Conservation (phyloP, 805 yeast species). For the Candida sanyiensis region DNA sequence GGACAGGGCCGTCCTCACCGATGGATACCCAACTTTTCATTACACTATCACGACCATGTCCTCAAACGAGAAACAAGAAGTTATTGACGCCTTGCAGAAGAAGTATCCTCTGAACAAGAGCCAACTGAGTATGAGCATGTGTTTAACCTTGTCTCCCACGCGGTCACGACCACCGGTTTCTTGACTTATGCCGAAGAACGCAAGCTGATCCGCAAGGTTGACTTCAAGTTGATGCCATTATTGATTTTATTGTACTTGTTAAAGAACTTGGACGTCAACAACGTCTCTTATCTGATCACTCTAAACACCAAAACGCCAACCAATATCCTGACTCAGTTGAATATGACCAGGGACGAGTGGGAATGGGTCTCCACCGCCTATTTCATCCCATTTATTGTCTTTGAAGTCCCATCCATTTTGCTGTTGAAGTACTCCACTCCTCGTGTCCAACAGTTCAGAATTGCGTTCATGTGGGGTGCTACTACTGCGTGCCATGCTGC, state of each 20-base stretch:
- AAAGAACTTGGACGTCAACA: slow-evolving; percentile 18
- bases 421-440: slow-evolving; percentile 17
- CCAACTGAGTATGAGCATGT: too few species aligned
- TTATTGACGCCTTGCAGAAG: too few species aligned
- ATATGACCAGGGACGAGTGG: slow-evolving; percentile 13
- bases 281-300: slow-evolving; percentile 15
- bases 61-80: too few species aligned
- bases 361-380: slow-evolving; percentile 14
- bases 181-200: slow-evolving; percentile 7
- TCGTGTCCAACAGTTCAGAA: slow-evolving; percentile 12
- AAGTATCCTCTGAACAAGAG: too few species aligned
- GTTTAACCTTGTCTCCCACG: slow-evolving; percentile 5
- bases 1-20: too few species aligned
- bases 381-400: slow-evolving; percentile 17
- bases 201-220: slow-evolving; percentile 14
- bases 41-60: too few species aligned
- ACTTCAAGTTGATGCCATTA: slow-evolving; percentile 14
- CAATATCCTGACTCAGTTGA: slow-evolving; percentile 11
- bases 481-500: slow-evolving; percentile 17
- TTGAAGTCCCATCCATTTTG: slow-evolving; percentile 19
- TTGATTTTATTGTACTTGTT: slow-evolving; percentile 14
- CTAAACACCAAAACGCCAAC: slow-evolving; percentile 8
- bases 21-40: too few species aligned
- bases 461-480: slow-evolving; percentile 13
- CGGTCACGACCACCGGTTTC: slow-evolving; percentile 9